phyloP scores from a whole-genome alignment of 106 monocot species.

The Hemerocallis citrina region DNA sequence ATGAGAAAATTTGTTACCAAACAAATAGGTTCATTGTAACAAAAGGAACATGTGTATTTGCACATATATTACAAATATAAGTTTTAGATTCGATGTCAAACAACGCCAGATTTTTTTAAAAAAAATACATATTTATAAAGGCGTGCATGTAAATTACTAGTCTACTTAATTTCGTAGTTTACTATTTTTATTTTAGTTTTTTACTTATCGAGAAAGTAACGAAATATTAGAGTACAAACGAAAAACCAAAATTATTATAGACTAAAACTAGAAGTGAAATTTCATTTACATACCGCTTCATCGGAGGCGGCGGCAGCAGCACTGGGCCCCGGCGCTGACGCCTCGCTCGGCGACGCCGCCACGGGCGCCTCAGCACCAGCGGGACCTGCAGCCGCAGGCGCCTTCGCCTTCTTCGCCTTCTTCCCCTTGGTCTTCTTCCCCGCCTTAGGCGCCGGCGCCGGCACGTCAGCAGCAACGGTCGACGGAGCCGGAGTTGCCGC shows the following conservation, averaged over 20 bases:
- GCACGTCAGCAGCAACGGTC: background rate
- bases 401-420: slow-evolving; percentile 1
- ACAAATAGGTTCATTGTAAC: too few species aligned
- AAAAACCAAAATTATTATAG: background rate
- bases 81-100: too few species aligned
- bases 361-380: background rate
- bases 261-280: background rate
- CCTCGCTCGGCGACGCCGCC: background rate
- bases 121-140: too few species aligned
- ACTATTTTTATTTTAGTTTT: background rate
- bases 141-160: too few species aligned
- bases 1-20: too few species aligned
- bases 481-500: background rate
- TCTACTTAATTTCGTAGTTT: too few species aligned
- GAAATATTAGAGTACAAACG: background rate
- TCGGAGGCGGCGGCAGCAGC: slow-evolving; percentile 4
- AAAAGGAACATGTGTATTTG: too few species aligned
- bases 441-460: background rate
- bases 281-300: slow-evolving; percentile 2
- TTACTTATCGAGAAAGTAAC: background rate
- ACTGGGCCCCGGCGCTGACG: slow-evolving; percentile 9
- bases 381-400: background rate
- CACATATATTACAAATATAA: too few species aligned
- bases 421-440: slow-evolving; percentile 12
- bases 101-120: too few species aligned